A percentile compares a stretch with the other conserved stretches of the same genome.
These are phyloP conservation scores for Asclepias syriaca DNA, from an alignment of 257 asterid genomes.

Conservation along the genomic window DNA sequence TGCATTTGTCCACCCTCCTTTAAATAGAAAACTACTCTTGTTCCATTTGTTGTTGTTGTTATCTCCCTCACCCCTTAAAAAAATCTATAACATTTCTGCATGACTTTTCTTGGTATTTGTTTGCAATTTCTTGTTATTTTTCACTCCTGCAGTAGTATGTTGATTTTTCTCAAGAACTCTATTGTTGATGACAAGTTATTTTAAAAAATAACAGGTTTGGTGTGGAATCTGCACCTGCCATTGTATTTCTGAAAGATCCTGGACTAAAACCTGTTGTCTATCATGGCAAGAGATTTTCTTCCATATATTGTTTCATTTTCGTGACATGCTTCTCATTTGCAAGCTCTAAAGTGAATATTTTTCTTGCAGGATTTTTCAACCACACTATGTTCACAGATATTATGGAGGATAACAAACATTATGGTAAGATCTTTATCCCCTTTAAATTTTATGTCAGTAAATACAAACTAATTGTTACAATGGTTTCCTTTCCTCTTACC, in stretches of 20 bases:
- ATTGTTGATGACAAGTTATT: not conserved
- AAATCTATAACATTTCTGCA: not conserved
- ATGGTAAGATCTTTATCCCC: constrained; percentile 40
- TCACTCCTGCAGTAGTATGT: not conserved
- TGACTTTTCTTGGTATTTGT: not conserved
- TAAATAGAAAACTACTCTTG: not conserved
- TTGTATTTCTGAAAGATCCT: constrained; percentile 83
- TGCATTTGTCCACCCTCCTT: constrained; percentile 3
- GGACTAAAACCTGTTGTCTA: constrained; percentile 80
- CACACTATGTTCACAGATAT: constrained; percentile 66
- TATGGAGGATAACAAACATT: constrained; percentile 85
- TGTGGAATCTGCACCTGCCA: constrained; percentile 90
- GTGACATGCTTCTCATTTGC: constrained; percentile 13
- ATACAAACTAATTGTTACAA: too few species aligned
- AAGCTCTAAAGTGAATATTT: constrained; percentile 30
- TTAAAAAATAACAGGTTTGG: constrained; percentile 50
- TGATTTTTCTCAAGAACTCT: not conserved
- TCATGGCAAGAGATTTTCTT: constrained; percentile 48
- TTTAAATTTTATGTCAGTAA: not conserved
- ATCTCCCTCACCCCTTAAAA: too few species aligned
- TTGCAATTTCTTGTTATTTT: not conserved
- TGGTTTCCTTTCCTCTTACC: too few species aligned
- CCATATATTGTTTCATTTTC: not conserved
- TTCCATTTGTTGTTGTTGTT: not conserved
- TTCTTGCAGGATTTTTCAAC: constrained; percentile 67